These are phyloP conservation scores for Albizia julibrissin DNA, from an alignment of 306 rosid genomes.

Conservation along the genomic window DNA sequence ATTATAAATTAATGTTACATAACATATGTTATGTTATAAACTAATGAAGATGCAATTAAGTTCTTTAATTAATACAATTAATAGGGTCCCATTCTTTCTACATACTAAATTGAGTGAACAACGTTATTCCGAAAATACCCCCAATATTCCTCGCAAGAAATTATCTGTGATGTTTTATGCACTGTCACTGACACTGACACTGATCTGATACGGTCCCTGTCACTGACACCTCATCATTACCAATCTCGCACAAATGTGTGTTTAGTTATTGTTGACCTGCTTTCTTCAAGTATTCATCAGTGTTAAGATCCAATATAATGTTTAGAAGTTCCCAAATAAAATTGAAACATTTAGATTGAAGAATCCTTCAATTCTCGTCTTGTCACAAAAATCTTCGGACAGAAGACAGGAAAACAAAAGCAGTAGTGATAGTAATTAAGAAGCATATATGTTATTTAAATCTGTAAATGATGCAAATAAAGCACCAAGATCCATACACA, in stretches of 20 bases:
- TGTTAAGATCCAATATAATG: not conserved
- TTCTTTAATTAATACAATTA: not conserved
- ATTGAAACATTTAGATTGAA: not conserved
- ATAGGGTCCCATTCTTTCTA: not conserved
- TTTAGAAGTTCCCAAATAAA: not conserved
- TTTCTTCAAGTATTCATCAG: not conserved
- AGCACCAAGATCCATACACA: not conserved
- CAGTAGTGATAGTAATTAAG: not conserved
- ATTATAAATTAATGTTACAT: too few species aligned
- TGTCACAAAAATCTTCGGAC: not conserved
- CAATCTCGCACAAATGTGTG: not conserved
- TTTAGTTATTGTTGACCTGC: not conserved
- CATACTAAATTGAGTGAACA: not conserved
- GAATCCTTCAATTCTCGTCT: not conserved
- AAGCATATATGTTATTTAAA: not conserved
- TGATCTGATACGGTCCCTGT: too few species aligned
- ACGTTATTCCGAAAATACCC: not conserved
- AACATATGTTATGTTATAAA: too few species aligned
- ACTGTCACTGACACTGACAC: not conserved
- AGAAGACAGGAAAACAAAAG: not conserved
- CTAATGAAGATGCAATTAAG: not conserved
- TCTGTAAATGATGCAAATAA: not conserved
- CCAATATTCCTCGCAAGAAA: not conserved
- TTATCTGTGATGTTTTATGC: not conserved
- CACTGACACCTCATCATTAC: not conserved